Evolutionary conservation across 2,329 filamentous ascomycete genomes (phyloP).

Genomic region (Aspergillus sp.): DNA sequence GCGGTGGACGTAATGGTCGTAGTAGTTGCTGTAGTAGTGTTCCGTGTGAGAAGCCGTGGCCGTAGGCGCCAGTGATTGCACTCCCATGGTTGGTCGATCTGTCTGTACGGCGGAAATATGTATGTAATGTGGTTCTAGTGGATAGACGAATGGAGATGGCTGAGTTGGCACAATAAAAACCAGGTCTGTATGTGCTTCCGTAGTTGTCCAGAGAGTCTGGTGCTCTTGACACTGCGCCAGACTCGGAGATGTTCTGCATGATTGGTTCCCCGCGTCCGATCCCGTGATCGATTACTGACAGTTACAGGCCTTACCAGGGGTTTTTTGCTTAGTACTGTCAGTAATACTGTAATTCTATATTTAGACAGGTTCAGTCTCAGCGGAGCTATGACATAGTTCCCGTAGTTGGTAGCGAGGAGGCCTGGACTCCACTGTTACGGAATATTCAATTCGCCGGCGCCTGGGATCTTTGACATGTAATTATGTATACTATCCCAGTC

Average conservation of each 20-base stretch:
- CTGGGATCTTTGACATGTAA: no score
- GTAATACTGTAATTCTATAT: no score
- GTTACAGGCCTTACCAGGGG: no score
- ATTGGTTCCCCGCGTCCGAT: not conserved
- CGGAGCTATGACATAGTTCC: no score
- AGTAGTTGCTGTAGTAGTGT: constrained; percentile 9
- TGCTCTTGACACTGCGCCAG: not conserved
- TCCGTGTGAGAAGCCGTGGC: constrained; percentile 1
- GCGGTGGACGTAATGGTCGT: constrained; percentile 6
- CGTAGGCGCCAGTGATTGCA: constrained; percentile 8
- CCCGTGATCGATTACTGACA: not conserved
- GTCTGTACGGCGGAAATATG: not conserved
- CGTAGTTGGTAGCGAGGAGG: no score
- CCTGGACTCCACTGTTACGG: no score
- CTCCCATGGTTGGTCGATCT: constrained; percentile 11
- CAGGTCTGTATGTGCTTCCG: not conserved
- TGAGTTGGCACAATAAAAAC: not conserved
- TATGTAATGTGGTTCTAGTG: not conserved
- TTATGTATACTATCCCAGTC: no score
- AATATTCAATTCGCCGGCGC: no score
- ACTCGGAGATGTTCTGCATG: not conserved
- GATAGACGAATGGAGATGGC: not conserved
- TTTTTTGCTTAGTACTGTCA: no score
- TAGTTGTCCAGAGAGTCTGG: constrained; percentile 1
- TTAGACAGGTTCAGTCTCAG: no score